Evolutionary conservation across 495 filamentous ascomycete species (phyloP).

Genomic region (Neurospora sp.): DNA sequence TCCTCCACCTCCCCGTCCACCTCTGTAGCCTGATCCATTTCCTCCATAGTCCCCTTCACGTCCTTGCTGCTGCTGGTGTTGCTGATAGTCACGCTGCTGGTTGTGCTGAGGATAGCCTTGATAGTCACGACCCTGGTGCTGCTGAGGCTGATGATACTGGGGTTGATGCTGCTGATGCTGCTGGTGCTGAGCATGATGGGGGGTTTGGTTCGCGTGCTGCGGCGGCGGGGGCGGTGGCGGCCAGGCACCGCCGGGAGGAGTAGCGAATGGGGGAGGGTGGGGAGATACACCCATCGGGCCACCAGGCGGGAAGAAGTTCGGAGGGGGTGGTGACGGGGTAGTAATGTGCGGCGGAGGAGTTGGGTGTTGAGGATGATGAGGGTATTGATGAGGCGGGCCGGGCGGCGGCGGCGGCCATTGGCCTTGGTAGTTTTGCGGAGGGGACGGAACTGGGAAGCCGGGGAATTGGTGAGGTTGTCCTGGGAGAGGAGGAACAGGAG

Average conservation of each 20-base stretch:
- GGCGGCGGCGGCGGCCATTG: background rate
- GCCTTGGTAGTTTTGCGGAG: background rate
- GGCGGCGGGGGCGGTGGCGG: background rate
- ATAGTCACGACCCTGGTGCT: background rate
- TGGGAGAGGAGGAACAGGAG: conserved; percentile 9
- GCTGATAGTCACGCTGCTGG: background rate
- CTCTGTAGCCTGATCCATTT: background rate
- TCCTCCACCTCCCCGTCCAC: background rate
- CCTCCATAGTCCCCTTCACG: background rate
- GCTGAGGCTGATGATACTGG: background rate
- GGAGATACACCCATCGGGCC: background rate
- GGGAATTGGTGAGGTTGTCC: conserved; percentile 18
- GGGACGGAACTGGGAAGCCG: conserved; percentile 15
- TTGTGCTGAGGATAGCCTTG: background rate
- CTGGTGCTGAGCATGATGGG: background rate
- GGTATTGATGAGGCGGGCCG: background rate
- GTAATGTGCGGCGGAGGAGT: background rate
- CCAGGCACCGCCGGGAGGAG: background rate
- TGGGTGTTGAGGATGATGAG: background rate
- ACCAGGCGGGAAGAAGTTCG: background rate
- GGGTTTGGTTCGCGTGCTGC: background rate
- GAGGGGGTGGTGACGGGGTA: background rate
- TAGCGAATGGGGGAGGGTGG: background rate
- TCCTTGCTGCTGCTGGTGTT: background rate
- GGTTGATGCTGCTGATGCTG: background rate